A percentile compares a stretch with the other conserved stretches of the same genome.
Evolutionary conservation across 2,329 filamentous ascomycete genomes (phyloP).

Genomic region (Curvularia spicifera): DNA sequence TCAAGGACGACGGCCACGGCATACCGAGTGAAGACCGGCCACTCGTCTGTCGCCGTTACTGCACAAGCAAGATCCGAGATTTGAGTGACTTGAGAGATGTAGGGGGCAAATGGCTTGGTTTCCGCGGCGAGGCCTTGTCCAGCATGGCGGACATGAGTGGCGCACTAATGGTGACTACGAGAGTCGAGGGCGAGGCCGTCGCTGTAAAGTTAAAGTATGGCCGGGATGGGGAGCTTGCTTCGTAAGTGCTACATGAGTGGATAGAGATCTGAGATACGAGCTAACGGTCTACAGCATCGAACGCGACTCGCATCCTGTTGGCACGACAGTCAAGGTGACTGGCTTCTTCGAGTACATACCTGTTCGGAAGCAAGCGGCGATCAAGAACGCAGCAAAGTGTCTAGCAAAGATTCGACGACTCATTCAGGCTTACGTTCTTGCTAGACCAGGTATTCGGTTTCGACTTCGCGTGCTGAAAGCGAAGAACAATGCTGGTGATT

Average conservation of each 20-base stretch:
- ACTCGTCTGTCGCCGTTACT: constrained; percentile 67
- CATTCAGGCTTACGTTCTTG: constrained; percentile 69
- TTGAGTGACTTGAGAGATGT: constrained; percentile 66
- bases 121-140: constrained; percentile 76
- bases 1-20: constrained; percentile 71
- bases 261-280: neutral
- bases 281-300: constrained; percentile 33
- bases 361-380: constrained; percentile 65
- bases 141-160: constrained; percentile 66
- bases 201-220: constrained; percentile 62
- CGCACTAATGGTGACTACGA: constrained; percentile 66
- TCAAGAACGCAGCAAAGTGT: constrained; percentile 65
- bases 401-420: constrained; percentile 65
- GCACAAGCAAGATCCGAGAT: constrained; percentile 75
- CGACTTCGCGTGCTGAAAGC: constrained; percentile 65
- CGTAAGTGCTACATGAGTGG: constrained; percentile 34
- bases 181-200: constrained; percentile 65
- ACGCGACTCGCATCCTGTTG: constrained; percentile 63
- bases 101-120: constrained; percentile 70
- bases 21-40: constrained; percentile 68
- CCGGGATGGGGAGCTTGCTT: constrained; percentile 57
- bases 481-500: constrained; percentile 59
- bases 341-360: constrained; percentile 67
- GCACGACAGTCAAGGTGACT: constrained; percentile 69
- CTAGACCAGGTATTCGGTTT: constrained; percentile 67